Conservation (phyloP, 2,329 filamentous ascomycete species). For the Parastagonospora nodorum region DNA sequence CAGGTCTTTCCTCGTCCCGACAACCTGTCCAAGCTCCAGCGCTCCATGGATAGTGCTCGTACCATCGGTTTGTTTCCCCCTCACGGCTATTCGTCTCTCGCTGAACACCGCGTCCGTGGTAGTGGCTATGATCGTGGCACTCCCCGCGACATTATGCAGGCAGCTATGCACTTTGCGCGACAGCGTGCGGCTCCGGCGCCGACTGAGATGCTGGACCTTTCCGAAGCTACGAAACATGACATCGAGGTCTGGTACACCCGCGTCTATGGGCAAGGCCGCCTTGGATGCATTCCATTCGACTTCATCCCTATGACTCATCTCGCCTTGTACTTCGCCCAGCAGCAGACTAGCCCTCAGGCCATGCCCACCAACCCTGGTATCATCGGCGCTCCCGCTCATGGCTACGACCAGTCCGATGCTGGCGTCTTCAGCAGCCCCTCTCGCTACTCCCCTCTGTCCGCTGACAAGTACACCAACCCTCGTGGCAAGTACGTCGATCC, state of each 20-base stretch:
- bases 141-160: conserved; percentile 45
- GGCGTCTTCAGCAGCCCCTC: conserved; percentile 15
- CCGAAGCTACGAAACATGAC: conserved; percentile 25
- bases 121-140: conserved; percentile 85
- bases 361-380: conserved; percentile 21
- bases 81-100: conserved; percentile 72
- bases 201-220: conserved; percentile 8
- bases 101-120: conserved; percentile 75
- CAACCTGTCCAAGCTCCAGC: conserved; percentile 85
- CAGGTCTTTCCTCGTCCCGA: conserved; percentile 78
- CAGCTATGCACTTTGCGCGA: conserved; percentile 21
- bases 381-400: conserved; percentile 25
- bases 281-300: conserved; percentile 30
- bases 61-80: conserved; percentile 87
- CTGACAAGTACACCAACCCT: background rate
- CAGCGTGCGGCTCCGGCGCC: conserved; percentile 17
- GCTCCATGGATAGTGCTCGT: conserved; percentile 85
- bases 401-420: conserved; percentile 5
- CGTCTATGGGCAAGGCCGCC: conserved; percentile 23
- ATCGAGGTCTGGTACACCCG: conserved; percentile 31
- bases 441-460: conserved; percentile 10
- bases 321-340: conserved; percentile 23
- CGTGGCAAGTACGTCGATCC: conserved; percentile 9
- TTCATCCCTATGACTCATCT: conserved; percentile 32
- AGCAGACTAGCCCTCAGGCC: conserved; percentile 7